These are phyloP conservation scores for Schizophyllum commune DNA, from an alignment of 1,284 basidiomycete species.

Conservation along the genomic window DNA sequence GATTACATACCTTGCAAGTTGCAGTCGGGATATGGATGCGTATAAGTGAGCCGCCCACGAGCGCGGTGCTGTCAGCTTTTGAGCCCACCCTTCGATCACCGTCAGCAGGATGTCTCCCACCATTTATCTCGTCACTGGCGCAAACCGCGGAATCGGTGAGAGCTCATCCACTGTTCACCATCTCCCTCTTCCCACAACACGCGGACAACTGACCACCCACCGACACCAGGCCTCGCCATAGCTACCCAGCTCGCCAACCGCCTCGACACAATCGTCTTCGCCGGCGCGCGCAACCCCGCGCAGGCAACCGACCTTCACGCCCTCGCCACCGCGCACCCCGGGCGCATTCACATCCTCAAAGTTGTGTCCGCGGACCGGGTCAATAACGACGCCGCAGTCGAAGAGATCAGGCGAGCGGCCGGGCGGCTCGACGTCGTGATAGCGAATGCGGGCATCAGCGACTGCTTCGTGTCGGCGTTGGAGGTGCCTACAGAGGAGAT, in stretches of 20 bases:
- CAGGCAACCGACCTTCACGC: background rate
- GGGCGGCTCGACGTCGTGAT: slow-evolving; percentile 1
- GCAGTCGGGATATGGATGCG: too few species aligned
- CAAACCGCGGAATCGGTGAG: slow-evolving; percentile 2
- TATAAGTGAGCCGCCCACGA: too few species aligned
- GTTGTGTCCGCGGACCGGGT: background rate
- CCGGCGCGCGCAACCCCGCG: background rate
- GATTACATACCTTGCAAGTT: too few species aligned
- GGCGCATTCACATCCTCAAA: slow-evolving; percentile 1
- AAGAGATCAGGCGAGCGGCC: background rate
- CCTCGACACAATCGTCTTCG: slow-evolving; percentile 3
- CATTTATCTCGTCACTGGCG: slow-evolving; percentile 7
- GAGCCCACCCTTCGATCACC: too few species aligned
- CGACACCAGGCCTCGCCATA: background rate
- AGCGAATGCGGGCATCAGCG: slow-evolving; percentile 1
- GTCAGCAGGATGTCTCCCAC: background rate
- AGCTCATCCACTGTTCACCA: background rate
- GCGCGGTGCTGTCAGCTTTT: too few species aligned
- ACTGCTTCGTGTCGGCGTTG: background rate
- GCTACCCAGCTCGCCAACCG: background rate
- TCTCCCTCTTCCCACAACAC: too few species aligned
- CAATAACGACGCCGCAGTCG: slow-evolving; percentile 1
- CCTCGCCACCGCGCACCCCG: background rate
- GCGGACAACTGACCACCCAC: background rate
- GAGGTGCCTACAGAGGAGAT: background rate